Percentiles rank a stretch among this genome's conserved stretches.
phyloP scores from a whole-genome alignment of 805 yeast genomes.

The Saccharomyces eubayanus region DNA sequence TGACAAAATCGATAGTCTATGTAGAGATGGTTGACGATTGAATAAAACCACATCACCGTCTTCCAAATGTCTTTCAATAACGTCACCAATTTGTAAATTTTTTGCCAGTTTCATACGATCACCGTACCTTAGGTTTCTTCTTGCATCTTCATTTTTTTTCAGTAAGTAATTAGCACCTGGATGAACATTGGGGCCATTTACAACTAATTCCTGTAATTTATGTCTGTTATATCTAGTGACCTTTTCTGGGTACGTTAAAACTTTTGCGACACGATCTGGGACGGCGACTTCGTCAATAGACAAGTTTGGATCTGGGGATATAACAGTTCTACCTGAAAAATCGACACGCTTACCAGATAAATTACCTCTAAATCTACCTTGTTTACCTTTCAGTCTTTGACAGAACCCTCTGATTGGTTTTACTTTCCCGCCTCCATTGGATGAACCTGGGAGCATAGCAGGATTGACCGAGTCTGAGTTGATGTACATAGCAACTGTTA shows the following conservation, averaged over 20 bases:
- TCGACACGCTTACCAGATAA: constrained; percentile 97
- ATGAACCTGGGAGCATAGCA: constrained; percentile 62
- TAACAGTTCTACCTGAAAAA: constrained; percentile 95
- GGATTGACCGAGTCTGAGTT: constrained; percentile 90
- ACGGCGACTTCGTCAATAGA: constrained; percentile 96
- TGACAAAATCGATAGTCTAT: constrained; percentile 84
- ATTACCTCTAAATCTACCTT: constrained; percentile 97
- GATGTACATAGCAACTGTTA: constrained; percentile 94
- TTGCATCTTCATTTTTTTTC: constrained; percentile 74
- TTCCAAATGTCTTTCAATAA: constrained; percentile 92
- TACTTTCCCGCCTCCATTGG: constrained; percentile 43
- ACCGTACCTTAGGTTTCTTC: constrained; percentile 85
- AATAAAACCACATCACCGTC: constrained; percentile 95
- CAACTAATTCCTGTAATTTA: constrained; percentile 63
- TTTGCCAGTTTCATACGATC: constrained; percentile 72
- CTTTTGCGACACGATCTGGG: constrained; percentile 93
- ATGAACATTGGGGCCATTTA: constrained; percentile 79
- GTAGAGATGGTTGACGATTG: constrained; percentile 96
- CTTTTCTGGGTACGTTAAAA: constrained; percentile 90
- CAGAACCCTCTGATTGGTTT: constrained; percentile 89
- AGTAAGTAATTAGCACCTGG: constrained; percentile 95
- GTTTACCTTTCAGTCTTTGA: constrained; percentile 95
- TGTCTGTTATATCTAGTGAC: constrained; percentile 80
- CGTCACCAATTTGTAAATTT: constrained; percentile 74
- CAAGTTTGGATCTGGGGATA: constrained; percentile 96